A percentile compares a stretch with the other conserved stretches of the same genome.
Evolutionary conservation across 768 basidiomycete genomes (phyloP).

Genomic region (Hortiboletus flavorubellus): DNA sequence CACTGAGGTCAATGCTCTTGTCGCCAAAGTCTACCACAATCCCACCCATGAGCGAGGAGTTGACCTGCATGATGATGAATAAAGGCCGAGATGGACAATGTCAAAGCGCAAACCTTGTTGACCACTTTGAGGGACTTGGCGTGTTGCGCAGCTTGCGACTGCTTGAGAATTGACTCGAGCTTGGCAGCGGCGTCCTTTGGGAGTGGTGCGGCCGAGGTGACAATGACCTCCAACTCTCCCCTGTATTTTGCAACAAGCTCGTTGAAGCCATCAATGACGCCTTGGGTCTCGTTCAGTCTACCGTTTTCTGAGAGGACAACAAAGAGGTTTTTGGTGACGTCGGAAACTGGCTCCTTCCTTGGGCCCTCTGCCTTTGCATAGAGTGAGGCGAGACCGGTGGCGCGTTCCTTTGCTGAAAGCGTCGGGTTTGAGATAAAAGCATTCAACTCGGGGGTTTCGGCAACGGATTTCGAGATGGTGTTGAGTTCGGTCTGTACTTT

Average conservation of each 20-base stretch:
- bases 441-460: conserved; percentile 58
- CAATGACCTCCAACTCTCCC: conserved; percentile 89
- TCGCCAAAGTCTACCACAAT: conserved; percentile 96
- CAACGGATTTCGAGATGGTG: conserved; percentile 66
- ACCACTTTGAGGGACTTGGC: conserved; percentile 86
- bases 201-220: conserved; percentile 85
- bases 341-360: conserved; percentile 76
- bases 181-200: conserved; percentile 70
- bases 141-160: conserved; percentile 77
- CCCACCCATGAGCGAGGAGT: conserved; percentile 88
- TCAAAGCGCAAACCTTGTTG: conserved; percentile 68
- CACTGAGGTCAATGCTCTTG: conserved; percentile 96
- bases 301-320: conserved; percentile 90
- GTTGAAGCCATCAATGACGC: conserved; percentile 89
- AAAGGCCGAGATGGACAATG: neutral
- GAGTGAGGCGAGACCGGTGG: conserved; percentile 61
- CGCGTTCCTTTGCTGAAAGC: conserved; percentile 75
- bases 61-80: conserved; percentile 55
- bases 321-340: conserved; percentile 91
- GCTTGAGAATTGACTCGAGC: conserved; percentile 84
- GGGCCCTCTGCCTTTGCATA: conserved; percentile 63
- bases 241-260: conserved; percentile 84
- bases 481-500: conserved; percentile 85
- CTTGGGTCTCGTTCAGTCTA: conserved; percentile 76
- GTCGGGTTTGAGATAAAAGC: conserved; percentile 89